phyloP scores from a whole-genome alignment of 148 eudicot genomes.

The Salicornia ramosissima region DNA sequence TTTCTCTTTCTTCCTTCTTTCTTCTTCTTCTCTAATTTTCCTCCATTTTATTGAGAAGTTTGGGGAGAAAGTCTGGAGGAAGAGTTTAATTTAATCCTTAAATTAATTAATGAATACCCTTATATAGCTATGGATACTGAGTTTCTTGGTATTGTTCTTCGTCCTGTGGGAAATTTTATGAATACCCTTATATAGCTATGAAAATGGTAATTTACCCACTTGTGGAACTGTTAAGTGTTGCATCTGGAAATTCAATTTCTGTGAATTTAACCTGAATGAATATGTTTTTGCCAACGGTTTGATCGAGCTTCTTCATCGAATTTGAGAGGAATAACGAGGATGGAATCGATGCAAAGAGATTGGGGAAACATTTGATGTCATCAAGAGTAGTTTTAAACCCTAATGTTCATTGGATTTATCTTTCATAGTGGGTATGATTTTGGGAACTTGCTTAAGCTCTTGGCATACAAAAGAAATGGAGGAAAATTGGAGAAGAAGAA shows the following conservation, averaged over 20 bases:
- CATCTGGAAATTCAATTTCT: slow-evolving; percentile 59
- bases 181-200: slow-evolving; percentile 37
- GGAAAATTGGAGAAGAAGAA: no score
- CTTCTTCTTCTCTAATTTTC: no score
- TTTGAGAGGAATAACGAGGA: slow-evolving; percentile 40
- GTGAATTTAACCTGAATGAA: slow-evolving; percentile 44
- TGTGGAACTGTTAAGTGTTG: slow-evolving; percentile 45
- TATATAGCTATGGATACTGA: slow-evolving; percentile 56
- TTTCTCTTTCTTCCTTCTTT: no score
- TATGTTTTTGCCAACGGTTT: slow-evolving; percentile 45
- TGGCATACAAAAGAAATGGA: no score
- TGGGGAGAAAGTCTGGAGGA: slow-evolving; percentile 43
- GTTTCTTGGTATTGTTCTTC: slow-evolving; percentile 42
- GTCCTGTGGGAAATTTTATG: slow-evolving; percentile 36
- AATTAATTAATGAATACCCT: slow-evolving; percentile 37
- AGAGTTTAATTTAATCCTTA: slow-evolving; percentile 39
- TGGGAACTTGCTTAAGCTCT: slow-evolving; percentile 51
- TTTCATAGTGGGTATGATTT: slow-evolving; percentile 58
- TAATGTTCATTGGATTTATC: slow-evolving; percentile 47
- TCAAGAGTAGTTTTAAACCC: slow-evolving; percentile 48
- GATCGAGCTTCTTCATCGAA: slow-evolving; percentile 44
- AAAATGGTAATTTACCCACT: slow-evolving; percentile 41
- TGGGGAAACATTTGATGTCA: slow-evolving; percentile 52
- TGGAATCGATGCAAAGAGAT: slow-evolving; percentile 42
- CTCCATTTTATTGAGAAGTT: no score